Conservation (phyloP, 2,329 filamentous ascomycete genomes). For the Diaporthe nobilis region DNA sequence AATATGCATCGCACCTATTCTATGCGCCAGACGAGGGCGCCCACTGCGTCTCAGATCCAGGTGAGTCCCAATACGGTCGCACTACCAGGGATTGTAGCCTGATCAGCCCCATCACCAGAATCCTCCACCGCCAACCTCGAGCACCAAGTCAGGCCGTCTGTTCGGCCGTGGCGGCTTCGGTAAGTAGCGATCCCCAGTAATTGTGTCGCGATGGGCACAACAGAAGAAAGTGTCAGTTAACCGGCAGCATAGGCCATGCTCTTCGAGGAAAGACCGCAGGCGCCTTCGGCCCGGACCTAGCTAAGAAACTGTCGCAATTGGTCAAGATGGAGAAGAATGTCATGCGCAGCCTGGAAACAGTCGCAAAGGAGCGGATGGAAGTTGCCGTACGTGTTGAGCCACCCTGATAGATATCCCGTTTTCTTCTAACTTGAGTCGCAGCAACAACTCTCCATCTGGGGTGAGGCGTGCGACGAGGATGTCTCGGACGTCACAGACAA, state of each 20-base stretch:
- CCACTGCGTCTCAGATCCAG: constrained; percentile 86
- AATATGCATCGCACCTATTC: constrained; percentile 98
- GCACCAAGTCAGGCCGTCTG: constrained; percentile 90
- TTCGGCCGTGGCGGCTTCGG: constrained; percentile 90
- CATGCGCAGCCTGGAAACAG: constrained; percentile 97
- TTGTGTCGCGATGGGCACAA: neutral
- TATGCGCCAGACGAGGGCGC: constrained; percentile 97
- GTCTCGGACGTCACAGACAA: constrained; percentile 99
- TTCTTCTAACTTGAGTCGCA: constrained; percentile 54
- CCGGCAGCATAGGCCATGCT: constrained; percentile 67
- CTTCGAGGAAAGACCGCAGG: constrained; percentile 82
- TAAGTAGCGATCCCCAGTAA: constrained; percentile 65
- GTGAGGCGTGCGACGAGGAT: constrained; percentile 94
- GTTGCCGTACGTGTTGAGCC: constrained; percentile 80
- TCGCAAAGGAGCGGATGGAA: constrained; percentile 97
- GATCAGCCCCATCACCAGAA: constrained; percentile 69
- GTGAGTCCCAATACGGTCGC: constrained; percentile 53
- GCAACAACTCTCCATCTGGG: constrained; percentile 99
- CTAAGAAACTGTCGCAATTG: constrained; percentile 96
- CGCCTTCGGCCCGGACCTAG: constrained; percentile 86
- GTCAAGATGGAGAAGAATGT: constrained; percentile 99
- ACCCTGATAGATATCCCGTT: neutral
- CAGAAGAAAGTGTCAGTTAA: constrained; percentile 41
- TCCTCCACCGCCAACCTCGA: constrained; percentile 90
- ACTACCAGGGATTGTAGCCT: constrained; percentile 6